Evolutionary conservation across 495 filamentous ascomycete genomes (phyloP), one percentile per base, ranked within the genome.

Genomic region (Diplogelasinospora grovesii): DNA sequence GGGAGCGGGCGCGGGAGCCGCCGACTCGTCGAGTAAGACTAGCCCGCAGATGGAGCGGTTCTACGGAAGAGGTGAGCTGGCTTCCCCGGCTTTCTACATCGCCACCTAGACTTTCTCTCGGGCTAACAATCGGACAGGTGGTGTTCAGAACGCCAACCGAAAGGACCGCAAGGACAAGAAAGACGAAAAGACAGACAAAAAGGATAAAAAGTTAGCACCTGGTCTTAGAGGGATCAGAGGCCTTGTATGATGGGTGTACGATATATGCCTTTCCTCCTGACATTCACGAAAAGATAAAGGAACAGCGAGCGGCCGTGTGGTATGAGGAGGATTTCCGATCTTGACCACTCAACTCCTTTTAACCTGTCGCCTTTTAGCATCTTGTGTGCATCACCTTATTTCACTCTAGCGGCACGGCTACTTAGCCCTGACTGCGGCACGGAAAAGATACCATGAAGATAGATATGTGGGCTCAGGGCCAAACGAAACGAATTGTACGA

Each of bases 61-160:
- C 47, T 68, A 55, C 60, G 56, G 62, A 47, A 57, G 62, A 63
- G 63, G 59, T 72, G 41, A 50, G 74, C 62, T 46, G 25, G 50
- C 22, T 36, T 32, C 45, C 15, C 22, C 39, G 15, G 36, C 32
- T 39, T 30, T 43, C n/a, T n/a, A n/a, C n/a, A n/a, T 46, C 22
- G 30, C 13, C 11, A 36, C 32, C 4, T 8, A 8, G 23, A 8
- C 24, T n/a, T 11, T 19, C 1, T 29, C 13, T 19, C 14, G 18
- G 59, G 49, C 62, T 74, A 46, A 68, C 49, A 29, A 15, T 25
- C 8, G 18, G 15, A 14, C 25, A 79, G 76, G 69, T 10, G 75
- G 75, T 7, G 66, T 75, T 0, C 73, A 78, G 55, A 79, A 79
- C 48, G 57, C 68, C 25, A 60, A 68, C n/a, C 68, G 66, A 20